Evolutionary conservation across 371 early-diverging fungal species (phyloP), one percentile per base, ranked within the genome.

Genomic region (Mucor lusitanicus): DNA sequence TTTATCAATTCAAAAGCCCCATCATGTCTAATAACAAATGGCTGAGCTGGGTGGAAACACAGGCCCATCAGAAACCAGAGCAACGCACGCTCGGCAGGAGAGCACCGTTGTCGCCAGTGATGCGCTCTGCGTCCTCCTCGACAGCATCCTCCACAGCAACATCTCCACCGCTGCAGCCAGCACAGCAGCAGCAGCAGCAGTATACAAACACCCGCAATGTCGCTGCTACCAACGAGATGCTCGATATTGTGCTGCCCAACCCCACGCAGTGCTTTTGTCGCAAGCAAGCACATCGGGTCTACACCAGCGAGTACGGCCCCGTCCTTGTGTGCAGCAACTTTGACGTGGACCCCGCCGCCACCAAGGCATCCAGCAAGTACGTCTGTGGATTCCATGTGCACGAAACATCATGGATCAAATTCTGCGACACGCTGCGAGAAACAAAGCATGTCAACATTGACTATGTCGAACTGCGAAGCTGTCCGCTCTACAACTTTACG

Each of bases 341-440:
- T 40, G 40, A 8, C 15, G 15, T 28, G 6, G 23, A 37, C 12
- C 17, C 27, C 17, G 44, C 59, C 5, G n/a, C 33, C 35, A n/a
- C 9, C 5, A 17, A 46, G 44, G 12, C 21, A 0, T 21, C 50
- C 30, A n/a, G 19, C 32, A 23, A 40, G 32, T 40, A 35, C 25
- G 66, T 81, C 21, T 85, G 85, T 25, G 85, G 83, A 1, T 85
- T 83, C 27, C 85, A 85, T 68, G 62, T 83, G 8, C 85, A 85
- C 60, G 67, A 77, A 37, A 58, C 42, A 23, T 71, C 73, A 0
- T 83, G 83, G 82, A 64, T 71, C 13, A 30, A 61, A 42, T 63
- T 80, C 35, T 68, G 73, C 15, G 19, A 64, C 0, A 58, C 46
- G 8, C 35, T 71, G 3, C 50, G 63, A 19, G 25, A 61, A 0